Conservation (phyloP, 345 rosid species). For the Salix purpurea region DNA sequence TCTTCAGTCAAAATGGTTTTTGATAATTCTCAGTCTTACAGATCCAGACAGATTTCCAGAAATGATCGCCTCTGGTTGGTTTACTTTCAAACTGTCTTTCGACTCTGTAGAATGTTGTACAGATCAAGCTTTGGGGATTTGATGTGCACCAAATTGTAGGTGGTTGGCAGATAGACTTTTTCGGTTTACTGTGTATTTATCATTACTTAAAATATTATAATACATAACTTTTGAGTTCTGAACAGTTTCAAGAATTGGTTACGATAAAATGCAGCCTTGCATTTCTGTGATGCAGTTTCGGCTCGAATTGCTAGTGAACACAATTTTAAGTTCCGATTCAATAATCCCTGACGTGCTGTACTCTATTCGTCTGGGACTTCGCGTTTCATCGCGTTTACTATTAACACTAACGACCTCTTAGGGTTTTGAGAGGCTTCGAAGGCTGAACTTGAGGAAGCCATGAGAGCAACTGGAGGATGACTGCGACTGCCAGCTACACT, state of each 20-base stretch:
- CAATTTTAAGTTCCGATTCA: not conserved
- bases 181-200: not conserved
- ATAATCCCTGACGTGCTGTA: not conserved
- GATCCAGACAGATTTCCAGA: not conserved
- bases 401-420: slow-evolving; percentile 35
- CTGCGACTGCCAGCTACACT: not conserved
- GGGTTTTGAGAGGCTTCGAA: not conserved
- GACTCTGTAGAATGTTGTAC: slow-evolving; percentile 10
- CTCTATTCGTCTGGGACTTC: slow-evolving; percentile 7
- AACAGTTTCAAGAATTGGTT: not conserved
- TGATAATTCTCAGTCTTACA: not conserved
- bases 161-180: not conserved
- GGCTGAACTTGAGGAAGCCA: slow-evolving; percentile 15
- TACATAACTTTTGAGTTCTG: not conserved
- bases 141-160: not conserved
- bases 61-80: not conserved
- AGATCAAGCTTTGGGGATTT: slow-evolving; percentile 1
- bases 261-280: not conserved
- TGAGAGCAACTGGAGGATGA: not conserved
- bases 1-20: not conserved
- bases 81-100: not conserved
- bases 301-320: not conserved
- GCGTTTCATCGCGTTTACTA: slow-evolving; percentile 51
- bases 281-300: not conserved
- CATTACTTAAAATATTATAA: not conserved